Percentiles rank a stretch among this genome's conserved stretches.
phyloP scores from a whole-genome alignment of 164 flowering plant genomes.

The Akebia trifoliata region DNA sequence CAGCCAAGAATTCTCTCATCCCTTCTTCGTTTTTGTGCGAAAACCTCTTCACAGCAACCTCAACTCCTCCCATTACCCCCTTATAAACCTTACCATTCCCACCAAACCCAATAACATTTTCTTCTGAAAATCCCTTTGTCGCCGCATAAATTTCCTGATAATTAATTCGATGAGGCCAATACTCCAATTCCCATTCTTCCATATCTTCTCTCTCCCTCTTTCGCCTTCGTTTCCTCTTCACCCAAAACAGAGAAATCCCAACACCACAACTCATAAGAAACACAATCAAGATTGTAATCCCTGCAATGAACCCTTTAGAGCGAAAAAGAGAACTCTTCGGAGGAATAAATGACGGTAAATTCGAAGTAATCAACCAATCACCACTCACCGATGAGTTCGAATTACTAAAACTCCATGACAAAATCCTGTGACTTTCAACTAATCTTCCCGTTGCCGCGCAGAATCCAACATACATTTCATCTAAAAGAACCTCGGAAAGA shows the following conservation, averaged over 20 bases:
- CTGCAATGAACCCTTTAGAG: slow-evolving; percentile 39
- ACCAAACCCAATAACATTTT: slow-evolving; percentile 61
- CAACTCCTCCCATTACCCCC: slow-evolving; percentile 45
- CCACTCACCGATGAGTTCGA: slow-evolving; percentile 30
- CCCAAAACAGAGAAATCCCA: slow-evolving; percentile 16
- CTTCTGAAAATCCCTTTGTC: slow-evolving; percentile 46
- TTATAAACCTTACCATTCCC: slow-evolving; percentile 67
- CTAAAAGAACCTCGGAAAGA: slow-evolving; percentile 47
- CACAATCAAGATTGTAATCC: slow-evolving; percentile 26
- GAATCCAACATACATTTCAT: slow-evolving; percentile 71
- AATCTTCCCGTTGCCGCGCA: slow-evolving; percentile 44
- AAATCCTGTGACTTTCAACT: slow-evolving; percentile 44
- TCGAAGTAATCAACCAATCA: slow-evolving; percentile 33
- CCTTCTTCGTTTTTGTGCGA: slow-evolving; percentile 43
- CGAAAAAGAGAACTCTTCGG: slow-evolving; percentile 22
- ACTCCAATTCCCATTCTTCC: slow-evolving; percentile 77
- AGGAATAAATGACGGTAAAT: slow-evolving; percentile 49
- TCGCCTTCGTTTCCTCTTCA: slow-evolving; percentile 20
- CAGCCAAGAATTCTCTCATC: slow-evolving; percentile 52
- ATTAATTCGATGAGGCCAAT: slow-evolving; percentile 61
- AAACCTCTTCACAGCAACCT: slow-evolving; percentile 57
- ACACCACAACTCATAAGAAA: slow-evolving; percentile 8
- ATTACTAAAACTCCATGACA: slow-evolving; percentile 68
- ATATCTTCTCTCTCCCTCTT: slow-evolving; percentile 34
- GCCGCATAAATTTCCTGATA: slow-evolving; percentile 44